Evolutionary conservation across 768 basidiomycete genomes (phyloP).

Genomic region (Xerocomellus dryophilus): DNA sequence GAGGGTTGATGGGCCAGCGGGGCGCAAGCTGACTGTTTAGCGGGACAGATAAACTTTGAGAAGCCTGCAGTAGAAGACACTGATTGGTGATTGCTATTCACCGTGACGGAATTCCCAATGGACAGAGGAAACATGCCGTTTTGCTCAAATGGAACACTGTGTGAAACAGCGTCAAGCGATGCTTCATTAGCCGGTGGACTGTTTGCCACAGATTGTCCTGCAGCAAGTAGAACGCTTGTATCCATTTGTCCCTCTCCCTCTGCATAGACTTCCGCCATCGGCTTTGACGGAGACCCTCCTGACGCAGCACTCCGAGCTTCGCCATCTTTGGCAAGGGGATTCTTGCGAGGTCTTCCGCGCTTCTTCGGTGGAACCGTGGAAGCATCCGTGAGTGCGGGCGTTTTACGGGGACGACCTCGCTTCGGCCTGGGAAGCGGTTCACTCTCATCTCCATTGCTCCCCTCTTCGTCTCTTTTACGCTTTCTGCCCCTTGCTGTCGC

Average conservation of each 20-base stretch:
- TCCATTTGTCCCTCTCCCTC: background rate
- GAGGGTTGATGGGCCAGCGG: too few relatives aligned
- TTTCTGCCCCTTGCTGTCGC: conserved; percentile 25
- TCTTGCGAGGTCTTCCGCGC: conserved; percentile 36
- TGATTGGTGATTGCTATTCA: background rate
- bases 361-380: conserved; percentile 29
- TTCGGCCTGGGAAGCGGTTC: conserved; percentile 37
- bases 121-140: background rate
- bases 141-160: background rate
- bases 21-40: background rate
- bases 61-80: background rate
- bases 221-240: background rate
- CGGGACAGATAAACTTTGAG: background rate
- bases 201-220: background rate
- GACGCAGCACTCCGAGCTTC: background rate
- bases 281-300: conserved; percentile 9
- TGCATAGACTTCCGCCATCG: background rate
- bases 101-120: background rate
- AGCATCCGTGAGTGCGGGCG: conserved; percentile 8
- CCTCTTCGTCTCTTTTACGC: conserved; percentile 31
- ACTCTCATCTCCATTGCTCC: conserved; percentile 13
- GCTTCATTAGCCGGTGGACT: background rate
- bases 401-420: conserved; percentile 56
- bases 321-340: conserved; percentile 3
- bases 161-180: background rate